Base-by-base conservation (phyloP, 768 basidiomycete genomes). In the Tulasnella sp. region DNA sequence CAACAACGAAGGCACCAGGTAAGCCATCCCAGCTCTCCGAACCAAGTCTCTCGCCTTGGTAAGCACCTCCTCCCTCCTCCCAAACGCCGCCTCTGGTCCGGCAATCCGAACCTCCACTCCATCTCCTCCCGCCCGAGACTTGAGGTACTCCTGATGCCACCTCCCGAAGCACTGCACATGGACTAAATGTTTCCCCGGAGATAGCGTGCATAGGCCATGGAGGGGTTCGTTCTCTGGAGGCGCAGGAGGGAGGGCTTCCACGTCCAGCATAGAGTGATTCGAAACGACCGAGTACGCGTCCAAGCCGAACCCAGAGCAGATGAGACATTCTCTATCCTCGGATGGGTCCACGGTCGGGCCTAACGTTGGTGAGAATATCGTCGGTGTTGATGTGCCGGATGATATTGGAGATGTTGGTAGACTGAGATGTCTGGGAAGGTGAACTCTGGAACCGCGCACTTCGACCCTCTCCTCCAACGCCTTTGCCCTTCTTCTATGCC, bases 281-380 rank as follows among this genome's bases (percentile, higher is more conserved):
- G 52, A 54, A 2, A 54, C 52, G 14, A 54, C 52, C 3, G 52
- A 54, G 19, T 54, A 54, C 3, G 75, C 70, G 39, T 78, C 79
- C 31, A 77, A 52, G 8, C 79, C 79, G 12, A 75, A 70, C n/a
- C 79, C 80, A 15, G 80, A 79, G 72, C 80, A 80, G 34, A 80
- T 80, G 12, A 80, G 77, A 68, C 80, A 80, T 38, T 80, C 80
- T 29, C 37, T 52, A 15, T 80, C 79, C 15, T 79, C 79, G 19
- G 79, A 54, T 54, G 52, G 52, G 22, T 54, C 52, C 11, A 54
- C 52, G n/a, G 52, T 54, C 19, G 52, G 52, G 5, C 52, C 52
- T 54, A 54, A 29, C 19, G n/a, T 54, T 8, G 52, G 52, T 8
- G 52, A 54, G 52, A 54, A 54, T 54, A 54, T 29, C 8, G 52